Evolutionary conservation across 306 rosid species (phyloP), one percentile per base, ranked within the genome.

Genomic region (Sphenostylis stenocarpa): DNA sequence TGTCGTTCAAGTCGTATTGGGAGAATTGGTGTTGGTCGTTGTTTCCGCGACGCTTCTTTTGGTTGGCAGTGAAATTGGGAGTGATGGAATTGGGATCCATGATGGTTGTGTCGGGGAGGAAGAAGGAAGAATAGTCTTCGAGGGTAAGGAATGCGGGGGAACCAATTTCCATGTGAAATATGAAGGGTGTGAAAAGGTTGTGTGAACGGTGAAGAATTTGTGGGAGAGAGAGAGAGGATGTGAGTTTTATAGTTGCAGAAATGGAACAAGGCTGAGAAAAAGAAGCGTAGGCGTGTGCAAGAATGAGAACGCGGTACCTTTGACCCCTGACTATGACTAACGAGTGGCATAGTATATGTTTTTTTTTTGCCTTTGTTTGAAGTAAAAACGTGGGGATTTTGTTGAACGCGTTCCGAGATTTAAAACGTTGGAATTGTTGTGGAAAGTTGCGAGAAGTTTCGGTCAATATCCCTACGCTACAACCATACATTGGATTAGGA

Each of bases 121-220:
- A 47, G 61, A 56, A 36, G 64, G 79, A 26, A 0, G 77, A 78
- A n/a, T 26, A 77, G 21, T 92, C 97, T 11, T 92, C 91, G 33
- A 80, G 85, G 31, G 7, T 62, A 11, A 86, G 79, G 56, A 86
- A 81, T 39, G 89, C 61, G 28, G 81, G 9, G 0, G 88, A 64
- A 17, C 29, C 65, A 8, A 87, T 88, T 83, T 92, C 97, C 97
- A 92, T 78, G 79, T 76, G 76, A 73, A 83, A 24, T 47, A 21
- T 20, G 6, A 20, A 21, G 8, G 20, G 47, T 68, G 67, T 73
- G 83, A 72, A 70, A 3, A 11, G 74, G 4, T 41, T 41, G 83
- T 88, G 90, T 84, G 95, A 88, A 88, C 80, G 62, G 17, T 60
- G 52, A 48, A 63, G 80, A 64, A 67, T 31, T 66, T 45, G 48